A percentile compares a stretch with the other conserved stretches of the same genome.
These are phyloP conservation scores for Aspergillus sp. DNA, from an alignment of 2,329 filamentous ascomycete genomes.

Conservation along the genomic window DNA sequence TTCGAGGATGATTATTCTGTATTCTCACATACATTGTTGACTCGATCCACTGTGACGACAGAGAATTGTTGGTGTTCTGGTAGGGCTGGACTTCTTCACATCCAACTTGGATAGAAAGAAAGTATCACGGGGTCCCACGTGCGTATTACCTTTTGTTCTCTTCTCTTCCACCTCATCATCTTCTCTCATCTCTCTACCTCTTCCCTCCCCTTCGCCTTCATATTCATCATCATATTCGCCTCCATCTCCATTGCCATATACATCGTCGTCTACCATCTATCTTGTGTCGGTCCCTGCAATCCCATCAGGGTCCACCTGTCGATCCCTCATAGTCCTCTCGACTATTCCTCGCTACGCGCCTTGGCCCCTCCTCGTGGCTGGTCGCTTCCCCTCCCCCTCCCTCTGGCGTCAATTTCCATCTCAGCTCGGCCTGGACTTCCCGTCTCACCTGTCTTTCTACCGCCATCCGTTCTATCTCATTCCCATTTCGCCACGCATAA, in stretches of 20 bases:
- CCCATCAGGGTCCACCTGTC: not conserved
- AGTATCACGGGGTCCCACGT: constrained; percentile 4
- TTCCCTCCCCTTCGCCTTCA: constrained; percentile 3
- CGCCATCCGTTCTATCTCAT: not conserved
- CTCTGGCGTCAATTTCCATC: no score
- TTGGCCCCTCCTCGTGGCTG: not conserved
- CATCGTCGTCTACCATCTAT: no score
- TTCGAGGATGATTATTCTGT: no score
- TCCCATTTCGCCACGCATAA: not conserved
- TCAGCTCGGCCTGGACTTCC: no score
- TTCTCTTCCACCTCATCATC: constrained; percentile 8
- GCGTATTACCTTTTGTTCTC: constrained; percentile 10
- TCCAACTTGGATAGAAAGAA: no score
- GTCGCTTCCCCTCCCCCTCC: no score
- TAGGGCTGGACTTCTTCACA: not conserved
- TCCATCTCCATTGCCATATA: not conserved
- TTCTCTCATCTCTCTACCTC: constrained; percentile 1
- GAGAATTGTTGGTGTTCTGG: not conserved
- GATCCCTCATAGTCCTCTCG: not conserved
- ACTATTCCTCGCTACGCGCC: not conserved
- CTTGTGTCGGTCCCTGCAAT: not conserved
- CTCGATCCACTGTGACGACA: no score
- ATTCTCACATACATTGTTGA: no score
- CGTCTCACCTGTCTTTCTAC: not conserved
- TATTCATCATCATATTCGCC: not conserved